Evolutionary conservation across 2,329 filamentous ascomycete genomes (phyloP).

Genomic region (Fusarium algeriense): DNA sequence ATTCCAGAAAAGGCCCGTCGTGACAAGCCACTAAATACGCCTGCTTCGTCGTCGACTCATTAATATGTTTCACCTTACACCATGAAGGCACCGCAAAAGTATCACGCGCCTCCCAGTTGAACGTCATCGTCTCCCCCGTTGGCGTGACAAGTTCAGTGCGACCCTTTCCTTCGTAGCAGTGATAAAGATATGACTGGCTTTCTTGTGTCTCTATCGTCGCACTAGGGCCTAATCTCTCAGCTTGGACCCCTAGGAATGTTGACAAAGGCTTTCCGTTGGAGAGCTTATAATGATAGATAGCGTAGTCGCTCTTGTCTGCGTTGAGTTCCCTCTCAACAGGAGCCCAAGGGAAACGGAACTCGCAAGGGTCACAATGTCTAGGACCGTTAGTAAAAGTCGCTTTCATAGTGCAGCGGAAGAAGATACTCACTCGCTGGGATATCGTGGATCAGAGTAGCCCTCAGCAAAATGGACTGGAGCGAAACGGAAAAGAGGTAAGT

Average conservation of each 20-base stretch:
- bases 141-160: slow-evolving; percentile 55
- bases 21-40: slow-evolving; percentile 53
- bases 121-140: slow-evolving; percentile 48
- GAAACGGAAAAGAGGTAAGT: slow-evolving; percentile 64
- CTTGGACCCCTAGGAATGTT: slow-evolving; percentile 61
- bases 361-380: slow-evolving; percentile 51
- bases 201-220: slow-evolving; percentile 56
- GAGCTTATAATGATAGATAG: slow-evolving; percentile 54
- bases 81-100: slow-evolving; percentile 67
- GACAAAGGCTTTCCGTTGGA: slow-evolving; percentile 52
- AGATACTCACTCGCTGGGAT: slow-evolving; percentile 58
- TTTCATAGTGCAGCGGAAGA: accelerated
- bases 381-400: not conserved
- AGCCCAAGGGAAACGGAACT: slow-evolving; percentile 60
- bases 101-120: slow-evolving; percentile 61
- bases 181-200: slow-evolving; percentile 64
- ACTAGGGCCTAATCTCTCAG: slow-evolving; percentile 60
- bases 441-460: slow-evolving; percentile 60
- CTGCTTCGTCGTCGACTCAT: slow-evolving; percentile 44
- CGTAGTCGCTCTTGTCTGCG: slow-evolving; percentile 41
- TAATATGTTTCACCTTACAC: slow-evolving; percentile 62
- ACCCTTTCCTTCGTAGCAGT: slow-evolving; percentile 63
- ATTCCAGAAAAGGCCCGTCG: slow-evolving; percentile 52
- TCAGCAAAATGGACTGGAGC: slow-evolving; percentile 67
- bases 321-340: slow-evolving; percentile 57